These are phyloP conservation scores for Melampsora abietis-canadensis DNA, from an alignment of 1,284 basidiomycete genomes.

Conservation along the genomic window DNA sequence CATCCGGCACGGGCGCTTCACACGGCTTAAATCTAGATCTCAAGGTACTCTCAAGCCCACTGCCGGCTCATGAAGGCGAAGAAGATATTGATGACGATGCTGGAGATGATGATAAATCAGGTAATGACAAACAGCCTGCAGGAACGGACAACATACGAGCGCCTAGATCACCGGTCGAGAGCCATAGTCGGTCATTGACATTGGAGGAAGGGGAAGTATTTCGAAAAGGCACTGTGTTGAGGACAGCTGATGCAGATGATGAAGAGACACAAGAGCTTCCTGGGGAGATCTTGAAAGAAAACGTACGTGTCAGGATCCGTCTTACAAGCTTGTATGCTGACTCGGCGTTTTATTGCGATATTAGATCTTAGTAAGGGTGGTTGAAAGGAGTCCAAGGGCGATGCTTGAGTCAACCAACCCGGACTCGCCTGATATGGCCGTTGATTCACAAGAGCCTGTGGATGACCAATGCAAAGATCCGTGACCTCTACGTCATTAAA, in stretches of 20 bases:
- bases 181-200: constrained; percentile 47
- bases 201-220: constrained; percentile 69
- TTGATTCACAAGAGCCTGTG: no score
- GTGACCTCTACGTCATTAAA: no score
- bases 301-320: constrained; percentile 43
- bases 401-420: no score
- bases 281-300: constrained; percentile 58
- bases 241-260: constrained; percentile 59
- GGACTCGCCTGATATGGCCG: no score
- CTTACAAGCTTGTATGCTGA: no score
- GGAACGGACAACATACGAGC: neutral
- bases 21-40: neutral
- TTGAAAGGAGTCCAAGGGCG: no score
- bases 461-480: no score
- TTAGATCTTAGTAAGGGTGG: no score
- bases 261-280: constrained; percentile 59
- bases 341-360: no score
- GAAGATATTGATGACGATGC: neutral
- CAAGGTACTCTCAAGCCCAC: neutral
- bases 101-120: neutral
- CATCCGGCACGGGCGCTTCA: neutral
- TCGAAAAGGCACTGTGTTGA: constrained; percentile 72
- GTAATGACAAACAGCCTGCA: neutral
- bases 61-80: neutral
- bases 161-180: constrained; percentile 48